Percentiles rank a stretch among this genome's conserved stretches.
Conservation (phyloP, 805 yeast species). For the Candida mattraensis region DNA sequence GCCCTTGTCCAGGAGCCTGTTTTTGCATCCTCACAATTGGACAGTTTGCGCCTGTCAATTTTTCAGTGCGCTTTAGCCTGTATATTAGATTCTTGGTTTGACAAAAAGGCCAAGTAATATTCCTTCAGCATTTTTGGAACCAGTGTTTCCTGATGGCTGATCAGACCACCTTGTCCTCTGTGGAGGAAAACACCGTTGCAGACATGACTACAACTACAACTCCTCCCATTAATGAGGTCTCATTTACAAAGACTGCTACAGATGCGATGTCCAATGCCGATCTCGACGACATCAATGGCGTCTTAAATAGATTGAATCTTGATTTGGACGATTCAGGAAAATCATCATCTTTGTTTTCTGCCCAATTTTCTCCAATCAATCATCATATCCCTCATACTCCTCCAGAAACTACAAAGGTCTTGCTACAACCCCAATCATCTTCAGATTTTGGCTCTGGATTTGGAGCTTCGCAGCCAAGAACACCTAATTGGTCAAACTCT, state of each 20-base stretch:
- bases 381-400: constrained; percentile 28
- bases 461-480: constrained; percentile 29
- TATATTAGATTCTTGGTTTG: too few species aligned
- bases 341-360: constrained; percentile 23
- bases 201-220: constrained; percentile 33
- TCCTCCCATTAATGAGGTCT: constrained; percentile 32
- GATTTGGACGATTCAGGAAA: constrained; percentile 33
- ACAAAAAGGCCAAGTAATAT: too few species aligned
- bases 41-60: too few species aligned
- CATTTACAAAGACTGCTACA: constrained; percentile 15
- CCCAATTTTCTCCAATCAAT: constrained; percentile 27
- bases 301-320: constrained; percentile 45
- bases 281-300: constrained; percentile 46
- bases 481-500: constrained; percentile 37
- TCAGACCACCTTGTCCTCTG: constrained; percentile 35
- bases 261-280: constrained; percentile 16
- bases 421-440: constrained; percentile 13
- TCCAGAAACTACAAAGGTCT: constrained; percentile 24
- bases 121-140: too few species aligned
- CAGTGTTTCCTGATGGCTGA: constrained; percentile 33
- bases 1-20: too few species aligned
- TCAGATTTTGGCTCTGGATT: constrained; percentile 9
- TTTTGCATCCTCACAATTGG: too few species aligned
- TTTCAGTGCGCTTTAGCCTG: too few species aligned
- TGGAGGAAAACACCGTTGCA: constrained; percentile 27